Evolutionary conservation across 1,139 yeast species (phyloP).

Genomic region (Candida neerlandica): DNA sequence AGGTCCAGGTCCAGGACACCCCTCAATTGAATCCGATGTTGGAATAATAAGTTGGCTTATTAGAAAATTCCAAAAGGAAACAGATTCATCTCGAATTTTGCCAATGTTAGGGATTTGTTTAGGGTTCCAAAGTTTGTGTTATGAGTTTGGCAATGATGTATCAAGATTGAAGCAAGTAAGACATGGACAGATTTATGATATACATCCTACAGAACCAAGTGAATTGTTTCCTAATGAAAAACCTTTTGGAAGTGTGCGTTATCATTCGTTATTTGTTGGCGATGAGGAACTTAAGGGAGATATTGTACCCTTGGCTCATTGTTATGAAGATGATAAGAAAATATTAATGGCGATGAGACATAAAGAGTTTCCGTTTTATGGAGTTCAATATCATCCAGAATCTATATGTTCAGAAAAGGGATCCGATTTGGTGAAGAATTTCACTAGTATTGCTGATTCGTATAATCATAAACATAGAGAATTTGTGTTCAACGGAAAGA

Average conservation of each 20-base stretch:
- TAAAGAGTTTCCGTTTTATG: constrained; percentile 66
- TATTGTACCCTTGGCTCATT: constrained; percentile 60
- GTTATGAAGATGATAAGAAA: constrained; percentile 35
- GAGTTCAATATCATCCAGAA: constrained; percentile 98
- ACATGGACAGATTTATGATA: constrained; percentile 82
- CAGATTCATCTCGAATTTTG: constrained; percentile 24
- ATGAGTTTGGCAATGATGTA: constrained; percentile 62
- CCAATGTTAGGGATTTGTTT: constrained; percentile 92
- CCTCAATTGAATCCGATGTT: constrained; percentile 61
- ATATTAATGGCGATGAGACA: constrained; percentile 84
- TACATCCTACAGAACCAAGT: constrained; percentile 30
- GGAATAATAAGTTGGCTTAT: constrained; percentile 71
- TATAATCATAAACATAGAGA: constrained; percentile 31
- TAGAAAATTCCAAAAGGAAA: constrained; percentile 24
- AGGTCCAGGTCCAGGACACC: constrained; percentile 99
- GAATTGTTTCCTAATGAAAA: constrained; percentile 20
- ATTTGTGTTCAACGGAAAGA: constrained; percentile 6
- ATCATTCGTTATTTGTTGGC: constrained; percentile 77
- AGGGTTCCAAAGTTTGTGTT: constrained; percentile 86
- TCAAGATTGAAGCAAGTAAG: constrained; percentile 57
- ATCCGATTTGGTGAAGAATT: constrained; percentile 56
- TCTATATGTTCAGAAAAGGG: constrained; percentile 84
- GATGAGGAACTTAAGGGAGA: constrained; percentile 24
- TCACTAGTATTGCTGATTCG: constrained; percentile 54
- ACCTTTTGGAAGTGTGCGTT: constrained; percentile 71